A percentile compares a stretch with the other conserved stretches of the same genome.
Conservation (phyloP, 2,329 filamentous ascomycete genomes). For the Colletotrichum lini region DNA sequence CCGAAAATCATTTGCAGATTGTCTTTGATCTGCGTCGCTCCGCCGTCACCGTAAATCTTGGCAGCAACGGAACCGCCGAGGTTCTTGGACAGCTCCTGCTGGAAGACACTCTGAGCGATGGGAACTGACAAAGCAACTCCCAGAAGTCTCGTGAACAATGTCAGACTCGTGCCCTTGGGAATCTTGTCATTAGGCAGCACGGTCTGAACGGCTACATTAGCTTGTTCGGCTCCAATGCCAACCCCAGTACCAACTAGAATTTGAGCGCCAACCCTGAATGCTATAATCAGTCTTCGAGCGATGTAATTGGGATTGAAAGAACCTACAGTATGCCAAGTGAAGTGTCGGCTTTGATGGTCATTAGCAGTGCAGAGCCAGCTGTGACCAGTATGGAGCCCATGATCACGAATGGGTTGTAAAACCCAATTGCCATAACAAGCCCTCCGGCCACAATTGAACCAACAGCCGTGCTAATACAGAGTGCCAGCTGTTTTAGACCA, state of each 20-base stretch:
- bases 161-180: slow-evolving; percentile 60
- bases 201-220: slow-evolving; percentile 62
- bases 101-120: slow-evolving; percentile 65
- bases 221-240: slow-evolving; percentile 59
- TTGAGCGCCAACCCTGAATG: slow-evolving; percentile 54
- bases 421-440: slow-evolving; percentile 55
- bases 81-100: slow-evolving; percentile 59
- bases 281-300: neutral
- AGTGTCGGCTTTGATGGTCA: neutral
- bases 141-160: slow-evolving; percentile 61
- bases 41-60: slow-evolving; percentile 64
- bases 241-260: slow-evolving; percentile 57
- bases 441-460: slow-evolving; percentile 52
- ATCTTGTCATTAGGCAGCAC: slow-evolving; percentile 60
- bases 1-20: slow-evolving; percentile 19
- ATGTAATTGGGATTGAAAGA: no score
- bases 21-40: slow-evolving; percentile 42
- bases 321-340: slow-evolving; percentile 1
- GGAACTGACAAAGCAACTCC: slow-evolving; percentile 65
- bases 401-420: slow-evolving; percentile 61
- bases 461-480: slow-evolving; percentile 55
- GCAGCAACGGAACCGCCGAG: slow-evolving; percentile 51
- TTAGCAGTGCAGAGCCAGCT: slow-evolving; percentile 12
- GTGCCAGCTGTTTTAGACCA: slow-evolving; percentile 56
- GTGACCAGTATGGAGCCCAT: slow-evolving; percentile 11